phyloP scores from a whole-genome alignment of 805 yeast genomes.

The Cyberlindnera maclurae region DNA sequence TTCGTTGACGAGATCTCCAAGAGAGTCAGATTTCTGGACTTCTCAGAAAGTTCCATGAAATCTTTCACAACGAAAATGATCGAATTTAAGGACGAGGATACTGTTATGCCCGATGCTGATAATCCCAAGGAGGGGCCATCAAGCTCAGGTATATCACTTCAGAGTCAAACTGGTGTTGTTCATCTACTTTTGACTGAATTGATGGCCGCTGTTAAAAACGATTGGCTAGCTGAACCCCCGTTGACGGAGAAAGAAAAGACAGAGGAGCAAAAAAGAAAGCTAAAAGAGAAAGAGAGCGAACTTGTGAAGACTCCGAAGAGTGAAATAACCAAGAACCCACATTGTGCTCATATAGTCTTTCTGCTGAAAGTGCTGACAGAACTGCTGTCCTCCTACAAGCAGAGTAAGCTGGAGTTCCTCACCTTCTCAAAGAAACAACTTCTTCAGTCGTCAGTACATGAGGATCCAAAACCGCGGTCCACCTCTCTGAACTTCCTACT shows the following conservation, averaged over 20 bases:
- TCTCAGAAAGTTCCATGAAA: conserved; percentile 30
- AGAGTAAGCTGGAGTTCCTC: conserved; percentile 74
- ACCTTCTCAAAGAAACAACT: conserved; percentile 59
- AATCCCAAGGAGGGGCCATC: background rate
- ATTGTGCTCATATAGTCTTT: conserved; percentile 61
- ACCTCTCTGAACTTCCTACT: conserved; percentile 72
- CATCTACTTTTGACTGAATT: conserved; percentile 58
- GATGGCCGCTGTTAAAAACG: conserved; percentile 39
- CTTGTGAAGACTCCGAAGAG: conserved; percentile 20
- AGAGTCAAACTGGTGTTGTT: conserved; percentile 49
- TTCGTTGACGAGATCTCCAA: conserved; percentile 40
- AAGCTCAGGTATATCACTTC: conserved; percentile 4
- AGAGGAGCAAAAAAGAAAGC: conserved; percentile 25
- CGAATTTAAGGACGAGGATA: conserved; percentile 18
- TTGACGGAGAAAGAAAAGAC: conserved; percentile 21
- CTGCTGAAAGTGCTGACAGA: conserved; percentile 64
- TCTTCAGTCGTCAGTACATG: conserved; percentile 19
- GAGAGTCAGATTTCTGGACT: conserved; percentile 37
- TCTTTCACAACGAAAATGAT: conserved; percentile 17
- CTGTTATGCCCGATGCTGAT: conserved; percentile 17
- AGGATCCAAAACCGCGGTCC: conserved; percentile 56
- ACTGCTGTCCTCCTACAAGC: conserved; percentile 68
- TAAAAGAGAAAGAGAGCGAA: conserved; percentile 23
- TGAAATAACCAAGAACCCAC: conserved; percentile 41
- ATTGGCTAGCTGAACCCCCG: conserved; percentile 34